Conservation (phyloP, 805 yeast genomes). For the Millerozyma miso region DNA sequence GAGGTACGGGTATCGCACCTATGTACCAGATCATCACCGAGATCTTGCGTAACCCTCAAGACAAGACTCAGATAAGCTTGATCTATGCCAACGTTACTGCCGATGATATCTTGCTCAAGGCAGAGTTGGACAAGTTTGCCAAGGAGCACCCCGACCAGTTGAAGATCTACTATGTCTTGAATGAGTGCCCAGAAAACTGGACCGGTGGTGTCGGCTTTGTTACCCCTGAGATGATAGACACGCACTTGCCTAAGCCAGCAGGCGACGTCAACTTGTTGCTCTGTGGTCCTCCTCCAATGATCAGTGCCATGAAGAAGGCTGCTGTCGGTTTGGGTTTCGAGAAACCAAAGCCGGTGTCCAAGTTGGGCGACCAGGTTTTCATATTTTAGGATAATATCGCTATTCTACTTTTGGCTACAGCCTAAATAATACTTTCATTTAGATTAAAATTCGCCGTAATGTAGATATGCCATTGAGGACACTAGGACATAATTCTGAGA, state of each 20-base stretch:
- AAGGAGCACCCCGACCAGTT: conserved; percentile 54
- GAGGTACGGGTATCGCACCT: conserved; percentile 96
- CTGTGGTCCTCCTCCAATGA: conserved; percentile 96
- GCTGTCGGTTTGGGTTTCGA: conserved; percentile 70
- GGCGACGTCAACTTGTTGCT: conserved; percentile 66
- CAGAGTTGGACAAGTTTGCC: conserved; percentile 70
- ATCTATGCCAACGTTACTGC: conserved; percentile 79
- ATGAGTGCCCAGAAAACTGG: conserved; percentile 73
- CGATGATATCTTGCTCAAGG: conserved; percentile 74
- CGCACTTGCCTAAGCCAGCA: conserved; percentile 57
- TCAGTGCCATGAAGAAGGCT: conserved; percentile 75
- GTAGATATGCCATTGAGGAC: no score
- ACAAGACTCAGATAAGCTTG: conserved; percentile 69
- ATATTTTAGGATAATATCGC: conserved; percentile 60
- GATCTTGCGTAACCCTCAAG: conserved; percentile 70
- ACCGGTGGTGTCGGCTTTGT: conserved; percentile 74
- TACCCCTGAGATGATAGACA: conserved; percentile 66
- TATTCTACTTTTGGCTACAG: no score
- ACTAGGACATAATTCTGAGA: no score
- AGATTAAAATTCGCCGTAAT: no score
- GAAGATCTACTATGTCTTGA: conserved; percentile 68
- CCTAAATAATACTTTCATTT: no score
- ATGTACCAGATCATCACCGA: conserved; percentile 91
- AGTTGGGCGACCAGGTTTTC: conserved; percentile 86
- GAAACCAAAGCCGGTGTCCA: conserved; percentile 85